Evolutionary conservation across 1,284 basidiomycete genomes (phyloP).

Genomic region (Athelia sp.): DNA sequence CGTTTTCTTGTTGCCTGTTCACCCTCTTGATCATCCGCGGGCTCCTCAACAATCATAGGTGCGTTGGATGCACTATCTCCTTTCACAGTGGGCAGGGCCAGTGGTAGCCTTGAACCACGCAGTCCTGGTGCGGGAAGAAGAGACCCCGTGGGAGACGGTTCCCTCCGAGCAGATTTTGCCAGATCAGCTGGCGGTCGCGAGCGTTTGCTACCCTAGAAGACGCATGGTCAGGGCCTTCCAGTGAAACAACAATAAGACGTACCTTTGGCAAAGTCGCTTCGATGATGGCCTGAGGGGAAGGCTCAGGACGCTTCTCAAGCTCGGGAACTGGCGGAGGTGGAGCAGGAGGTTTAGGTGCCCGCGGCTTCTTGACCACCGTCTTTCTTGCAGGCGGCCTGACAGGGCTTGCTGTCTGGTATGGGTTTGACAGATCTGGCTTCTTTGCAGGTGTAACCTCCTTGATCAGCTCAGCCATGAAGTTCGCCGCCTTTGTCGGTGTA

Average conservation of each 20-base stretch:
- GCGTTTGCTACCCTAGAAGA: slow-evolving; percentile 59
- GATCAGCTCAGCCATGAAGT: slow-evolving; percentile 60
- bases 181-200: slow-evolving; percentile 54
- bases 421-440: slow-evolving; percentile 62
- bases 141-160: neutral
- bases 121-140: neutral
- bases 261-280: slow-evolving; percentile 71
- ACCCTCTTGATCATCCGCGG: slow-evolving; percentile 24
- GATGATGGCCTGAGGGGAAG: slow-evolving; percentile 59
- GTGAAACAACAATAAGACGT: slow-evolving; percentile 12
- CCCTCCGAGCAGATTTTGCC: slow-evolving; percentile 11
- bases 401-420: slow-evolving; percentile 63
- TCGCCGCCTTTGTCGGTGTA: slow-evolving; percentile 56
- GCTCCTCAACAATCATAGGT: slow-evolving; percentile 18
- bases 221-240: slow-evolving; percentile 6
- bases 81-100: slow-evolving; percentile 20
- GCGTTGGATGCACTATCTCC: no score
- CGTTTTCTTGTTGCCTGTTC: slow-evolving; percentile 39
- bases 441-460: slow-evolving; percentile 60
- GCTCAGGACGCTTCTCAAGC: slow-evolving; percentile 21
- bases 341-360: no score
- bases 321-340: no score
- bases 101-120: neutral
- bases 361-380: no score
- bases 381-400: no score